Percentiles rank a stretch among this genome's conserved stretches.
Evolutionary conservation across 345 rosid species (phyloP).

Genomic region (Ceriops zippeliana): DNA sequence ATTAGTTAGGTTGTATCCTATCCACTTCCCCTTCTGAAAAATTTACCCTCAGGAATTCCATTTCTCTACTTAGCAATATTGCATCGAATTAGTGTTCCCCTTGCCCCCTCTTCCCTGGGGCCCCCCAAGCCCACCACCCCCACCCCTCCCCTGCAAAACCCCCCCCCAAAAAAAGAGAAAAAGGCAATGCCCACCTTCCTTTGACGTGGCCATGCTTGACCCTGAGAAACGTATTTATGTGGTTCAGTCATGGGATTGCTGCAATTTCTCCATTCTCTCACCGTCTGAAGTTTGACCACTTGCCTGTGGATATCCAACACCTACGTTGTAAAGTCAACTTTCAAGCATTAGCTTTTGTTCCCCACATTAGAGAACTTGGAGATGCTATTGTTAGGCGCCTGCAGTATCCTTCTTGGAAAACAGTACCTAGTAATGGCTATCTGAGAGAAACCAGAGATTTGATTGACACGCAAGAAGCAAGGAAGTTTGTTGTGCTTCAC

Average conservation of each 20-base stretch:
- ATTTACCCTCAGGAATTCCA: not conserved
- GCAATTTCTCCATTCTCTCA: conserved; percentile 97
- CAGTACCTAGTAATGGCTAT: conserved; percentile 27
- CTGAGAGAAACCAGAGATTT: conserved; percentile 34
- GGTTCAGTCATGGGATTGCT: conserved; percentile 72
- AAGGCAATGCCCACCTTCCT: not conserved
- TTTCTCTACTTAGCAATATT: too few species aligned
- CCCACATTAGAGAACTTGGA: conserved; percentile 57
- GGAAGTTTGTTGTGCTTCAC: conserved; percentile 78
- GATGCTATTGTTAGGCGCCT: conserved; percentile 68
- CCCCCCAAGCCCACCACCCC: too few species aligned
- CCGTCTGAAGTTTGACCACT: conserved; percentile 76
- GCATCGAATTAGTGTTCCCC: too few species aligned
- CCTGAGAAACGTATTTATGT: not conserved
- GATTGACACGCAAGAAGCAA: conserved; percentile 37
- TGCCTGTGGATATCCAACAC: conserved; percentile 69
- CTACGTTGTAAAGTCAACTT: conserved; percentile 94
- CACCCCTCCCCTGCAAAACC: too few species aligned
- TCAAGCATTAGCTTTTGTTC: conserved; percentile 73
- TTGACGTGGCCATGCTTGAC: not conserved
- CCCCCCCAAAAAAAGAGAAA: too few species aligned
- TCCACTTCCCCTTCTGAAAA: not conserved
- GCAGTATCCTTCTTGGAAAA: conserved; percentile 37
- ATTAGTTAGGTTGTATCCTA: too few species aligned
- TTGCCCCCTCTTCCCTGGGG: too few species aligned